phyloP scores from a whole-genome alignment of 495 filamentous ascomycete species.

The Xylaria flabelliformis region DNA sequence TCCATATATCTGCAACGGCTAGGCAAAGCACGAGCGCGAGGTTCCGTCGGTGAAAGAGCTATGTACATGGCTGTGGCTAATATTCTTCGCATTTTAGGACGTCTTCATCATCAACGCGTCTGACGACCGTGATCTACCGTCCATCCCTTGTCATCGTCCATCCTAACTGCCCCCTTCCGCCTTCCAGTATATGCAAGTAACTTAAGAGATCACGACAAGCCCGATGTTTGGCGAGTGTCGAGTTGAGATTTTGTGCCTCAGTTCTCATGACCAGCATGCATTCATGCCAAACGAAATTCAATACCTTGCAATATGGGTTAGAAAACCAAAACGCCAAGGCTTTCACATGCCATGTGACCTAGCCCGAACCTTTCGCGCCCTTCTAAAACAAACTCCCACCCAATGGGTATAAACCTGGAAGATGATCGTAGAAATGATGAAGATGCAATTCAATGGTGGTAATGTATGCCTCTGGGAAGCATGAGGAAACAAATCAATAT shows the following conservation, averaged over 20 bases:
- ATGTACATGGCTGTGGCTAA: conserved; percentile 11
- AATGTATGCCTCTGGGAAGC: not conserved
- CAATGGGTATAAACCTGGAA: conserved; percentile 28
- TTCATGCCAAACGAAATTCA: conserved; percentile 7
- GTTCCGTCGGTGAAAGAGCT: conserved; percentile 6
- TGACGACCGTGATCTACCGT: not conserved
- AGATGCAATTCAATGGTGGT: conserved; percentile 8
- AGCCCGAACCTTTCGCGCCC: conserved; percentile 13
- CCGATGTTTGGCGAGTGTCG: not conserved
- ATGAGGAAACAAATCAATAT: not conserved
- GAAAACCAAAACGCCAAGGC: conserved; percentile 22
- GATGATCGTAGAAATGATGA: conserved; percentile 19
- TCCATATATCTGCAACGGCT: conserved; percentile 21
- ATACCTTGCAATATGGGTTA: conserved; percentile 17
- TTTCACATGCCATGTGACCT: conserved; percentile 16
- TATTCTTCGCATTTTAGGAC: conserved; percentile 12
- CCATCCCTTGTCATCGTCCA: conserved; percentile 19
- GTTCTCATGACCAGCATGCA: conserved; percentile 1
- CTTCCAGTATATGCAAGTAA: conserved; percentile 27
- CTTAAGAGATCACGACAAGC: conserved; percentile 15
- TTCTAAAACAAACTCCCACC: conserved; percentile 32
- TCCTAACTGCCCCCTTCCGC: conserved; percentile 15
- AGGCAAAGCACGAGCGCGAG: conserved; percentile 2
- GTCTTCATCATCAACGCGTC: conserved; percentile 17
- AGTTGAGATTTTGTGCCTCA: conserved; percentile 9